Conservation (phyloP, 306 rosid species). For the Fagus crenata region DNA sequence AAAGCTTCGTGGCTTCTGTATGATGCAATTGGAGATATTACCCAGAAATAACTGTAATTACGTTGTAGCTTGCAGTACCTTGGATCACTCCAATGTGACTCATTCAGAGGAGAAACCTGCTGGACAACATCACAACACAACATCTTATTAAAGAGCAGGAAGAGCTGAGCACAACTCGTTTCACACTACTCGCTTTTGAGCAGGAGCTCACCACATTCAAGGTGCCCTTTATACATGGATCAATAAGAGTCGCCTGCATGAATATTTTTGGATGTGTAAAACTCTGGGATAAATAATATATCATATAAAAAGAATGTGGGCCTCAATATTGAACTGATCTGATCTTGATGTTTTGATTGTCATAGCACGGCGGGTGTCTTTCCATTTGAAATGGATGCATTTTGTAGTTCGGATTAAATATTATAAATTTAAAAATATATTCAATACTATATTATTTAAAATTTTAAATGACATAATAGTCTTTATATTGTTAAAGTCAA, state of each 20-base stretch:
- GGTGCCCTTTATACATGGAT: conserved; percentile 71
- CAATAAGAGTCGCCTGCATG: conserved; percentile 59
- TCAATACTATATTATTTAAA: too few relatives aligned
- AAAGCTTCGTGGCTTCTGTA: background rate
- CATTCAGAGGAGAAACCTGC: conserved; percentile 63
- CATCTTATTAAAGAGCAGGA: conserved; percentile 78
- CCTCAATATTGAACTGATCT: too few relatives aligned
- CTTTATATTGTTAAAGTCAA: too few relatives aligned
- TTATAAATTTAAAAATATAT: too few relatives aligned
- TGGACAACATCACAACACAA: conserved; percentile 51
- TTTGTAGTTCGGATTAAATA: too few relatives aligned
- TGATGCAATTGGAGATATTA: background rate
- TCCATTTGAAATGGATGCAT: too few relatives aligned
- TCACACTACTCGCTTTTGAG: conserved; percentile 52
- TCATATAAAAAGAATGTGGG: too few relatives aligned
- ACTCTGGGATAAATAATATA: background rate
- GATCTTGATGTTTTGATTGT: too few relatives aligned
- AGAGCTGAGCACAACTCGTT: conserved; percentile 70
- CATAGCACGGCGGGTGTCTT: too few relatives aligned
- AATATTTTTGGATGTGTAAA: background rate
- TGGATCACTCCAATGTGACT: conserved; percentile 76
- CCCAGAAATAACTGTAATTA: conserved; percentile 4
- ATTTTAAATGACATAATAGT: too few relatives aligned
- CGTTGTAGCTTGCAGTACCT: conserved; percentile 73
- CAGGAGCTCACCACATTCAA: conserved; percentile 70